Conservation (phyloP, 2,329 filamentous ascomycete genomes). For the Laburnicola sp. region DNA sequence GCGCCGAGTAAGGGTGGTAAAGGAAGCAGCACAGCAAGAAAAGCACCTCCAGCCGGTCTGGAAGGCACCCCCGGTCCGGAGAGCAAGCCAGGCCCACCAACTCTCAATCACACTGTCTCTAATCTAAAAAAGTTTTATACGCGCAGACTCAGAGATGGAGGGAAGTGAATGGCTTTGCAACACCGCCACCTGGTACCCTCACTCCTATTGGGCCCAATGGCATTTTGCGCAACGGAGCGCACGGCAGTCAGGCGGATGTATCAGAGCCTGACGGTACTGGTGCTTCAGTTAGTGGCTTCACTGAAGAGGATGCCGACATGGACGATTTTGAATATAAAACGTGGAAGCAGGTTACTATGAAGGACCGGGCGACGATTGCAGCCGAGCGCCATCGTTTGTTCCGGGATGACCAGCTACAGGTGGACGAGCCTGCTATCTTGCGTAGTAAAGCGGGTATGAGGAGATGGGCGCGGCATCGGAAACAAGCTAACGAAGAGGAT, state of each 20-base stretch:
- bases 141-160: constrained; percentile 78
- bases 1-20: constrained; percentile 77
- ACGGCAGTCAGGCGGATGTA: constrained; percentile 74
- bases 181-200: constrained; percentile 74
- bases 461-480: constrained; percentile 78
- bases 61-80: constrained; percentile 79
- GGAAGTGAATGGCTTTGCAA: constrained; percentile 82
- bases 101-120: constrained; percentile 52
- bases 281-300: constrained; percentile 69
- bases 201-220: constrained; percentile 77
- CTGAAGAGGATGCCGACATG: constrained; percentile 77
- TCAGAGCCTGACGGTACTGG: constrained; percentile 80
- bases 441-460: constrained; percentile 88
- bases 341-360: constrained; percentile 99
- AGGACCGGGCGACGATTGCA: constrained; percentile 82
- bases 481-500: constrained; percentile 58
- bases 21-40: constrained; percentile 65
- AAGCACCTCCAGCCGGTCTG: constrained; percentile 70
- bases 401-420: constrained; percentile 78
- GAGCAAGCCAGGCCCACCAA: constrained; percentile 70
- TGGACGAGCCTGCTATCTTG: constrained; percentile 83
- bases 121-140: constrained; percentile 57
- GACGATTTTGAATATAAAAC: constrained; percentile 92
- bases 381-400: constrained; percentile 87
- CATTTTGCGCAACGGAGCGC: constrained; percentile 58